Percentiles rank a stretch among this genome's conserved stretches.
These are phyloP conservation scores for Chlorella vulgaris DNA, from an alignment of 139 green algal genomes.

Conservation along the genomic window DNA sequence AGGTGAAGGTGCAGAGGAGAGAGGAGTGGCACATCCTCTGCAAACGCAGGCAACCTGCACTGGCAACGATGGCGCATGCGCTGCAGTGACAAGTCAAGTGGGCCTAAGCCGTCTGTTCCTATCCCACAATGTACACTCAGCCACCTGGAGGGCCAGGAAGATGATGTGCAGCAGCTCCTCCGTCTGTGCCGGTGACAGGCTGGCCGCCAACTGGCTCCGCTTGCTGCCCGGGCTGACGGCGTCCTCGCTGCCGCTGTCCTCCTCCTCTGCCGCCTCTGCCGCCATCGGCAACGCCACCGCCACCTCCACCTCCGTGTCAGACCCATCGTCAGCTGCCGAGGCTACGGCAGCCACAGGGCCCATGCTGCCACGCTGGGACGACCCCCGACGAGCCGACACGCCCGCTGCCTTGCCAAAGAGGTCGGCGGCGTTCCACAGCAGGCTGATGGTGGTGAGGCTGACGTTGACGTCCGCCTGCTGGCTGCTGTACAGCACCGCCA, in stretches of 20 bases:
- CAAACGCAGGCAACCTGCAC: neutral
- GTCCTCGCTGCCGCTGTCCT: constrained; percentile 12
- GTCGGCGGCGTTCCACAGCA: constrained; percentile 91
- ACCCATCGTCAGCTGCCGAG: constrained; percentile 19
- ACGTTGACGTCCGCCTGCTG: constrained; percentile 88
- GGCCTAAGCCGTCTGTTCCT: too few species aligned
- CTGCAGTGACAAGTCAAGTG: too few species aligned
- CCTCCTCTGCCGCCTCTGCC: neutral
- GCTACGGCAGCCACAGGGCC: neutral
- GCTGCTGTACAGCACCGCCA: constrained; percentile 66
- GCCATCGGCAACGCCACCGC: neutral
- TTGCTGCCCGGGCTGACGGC: constrained; percentile 6
- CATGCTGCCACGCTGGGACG: neutral
- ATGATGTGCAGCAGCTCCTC: constrained; percentile 59
- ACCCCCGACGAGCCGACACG: neutral
- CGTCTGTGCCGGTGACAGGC: constrained; percentile 29
- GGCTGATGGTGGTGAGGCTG: constrained; percentile 82
- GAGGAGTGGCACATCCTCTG: neutral
- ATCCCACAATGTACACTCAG: neutral
- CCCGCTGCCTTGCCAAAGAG: constrained; percentile 54
- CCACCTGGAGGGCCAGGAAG: constrained; percentile 53
- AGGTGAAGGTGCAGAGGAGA: neutral
- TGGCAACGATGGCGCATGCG: neutral
- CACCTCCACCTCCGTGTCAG: constrained; percentile 23
- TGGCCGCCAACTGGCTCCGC: neutral